Percentiles rank a stretch among this genome's conserved stretches.
Evolutionary conservation across 139 green algal genomes (phyloP).

Genomic region (Ettlia oleoabundans): DNA sequence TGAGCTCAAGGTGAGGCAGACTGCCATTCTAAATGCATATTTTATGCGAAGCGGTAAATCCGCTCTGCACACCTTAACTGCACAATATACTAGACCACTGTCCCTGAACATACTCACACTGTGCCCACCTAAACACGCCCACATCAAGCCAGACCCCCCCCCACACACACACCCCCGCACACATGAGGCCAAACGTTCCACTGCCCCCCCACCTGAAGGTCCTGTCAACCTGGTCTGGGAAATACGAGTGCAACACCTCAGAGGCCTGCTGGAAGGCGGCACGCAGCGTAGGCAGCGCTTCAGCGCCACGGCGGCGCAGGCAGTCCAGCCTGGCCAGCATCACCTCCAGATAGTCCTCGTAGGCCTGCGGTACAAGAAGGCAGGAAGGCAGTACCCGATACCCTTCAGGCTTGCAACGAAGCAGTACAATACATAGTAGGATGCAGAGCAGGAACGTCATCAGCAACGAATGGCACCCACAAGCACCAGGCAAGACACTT

Average conservation of each 20-base stretch:
- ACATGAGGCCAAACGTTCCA: not conserved
- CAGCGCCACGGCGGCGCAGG: constrained; percentile 49
- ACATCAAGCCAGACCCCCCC: not conserved
- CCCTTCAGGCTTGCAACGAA: not conserved
- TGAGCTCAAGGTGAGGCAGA: too few relatives aligned
- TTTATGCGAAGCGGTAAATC: too few relatives aligned
- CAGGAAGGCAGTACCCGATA: not conserved
- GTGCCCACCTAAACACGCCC: not conserved
- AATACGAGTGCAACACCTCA: constrained; percentile 60
- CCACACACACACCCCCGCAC: too few relatives aligned
- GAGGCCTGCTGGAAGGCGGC: constrained; percentile 9
- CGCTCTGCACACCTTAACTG: too few relatives aligned
- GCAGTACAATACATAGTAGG: not conserved
- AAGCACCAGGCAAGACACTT: too few relatives aligned
- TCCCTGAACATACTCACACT: too few relatives aligned
- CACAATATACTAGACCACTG: too few relatives aligned
- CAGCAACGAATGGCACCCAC: too few relatives aligned
- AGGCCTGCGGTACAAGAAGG: constrained; percentile 50
- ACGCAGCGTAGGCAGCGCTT: constrained; percentile 26
- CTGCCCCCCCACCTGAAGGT: constrained; percentile 10
- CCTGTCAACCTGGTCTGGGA: constrained; percentile 65
- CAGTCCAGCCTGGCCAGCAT: constrained; percentile 72
- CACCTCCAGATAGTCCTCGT: constrained; percentile 63
- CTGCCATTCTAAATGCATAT: too few relatives aligned
- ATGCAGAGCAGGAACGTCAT: too few relatives aligned